Base-by-base conservation (phyloP, 2,329 filamentous ascomycete species). In the Fusarium virguliforme region DNA sequence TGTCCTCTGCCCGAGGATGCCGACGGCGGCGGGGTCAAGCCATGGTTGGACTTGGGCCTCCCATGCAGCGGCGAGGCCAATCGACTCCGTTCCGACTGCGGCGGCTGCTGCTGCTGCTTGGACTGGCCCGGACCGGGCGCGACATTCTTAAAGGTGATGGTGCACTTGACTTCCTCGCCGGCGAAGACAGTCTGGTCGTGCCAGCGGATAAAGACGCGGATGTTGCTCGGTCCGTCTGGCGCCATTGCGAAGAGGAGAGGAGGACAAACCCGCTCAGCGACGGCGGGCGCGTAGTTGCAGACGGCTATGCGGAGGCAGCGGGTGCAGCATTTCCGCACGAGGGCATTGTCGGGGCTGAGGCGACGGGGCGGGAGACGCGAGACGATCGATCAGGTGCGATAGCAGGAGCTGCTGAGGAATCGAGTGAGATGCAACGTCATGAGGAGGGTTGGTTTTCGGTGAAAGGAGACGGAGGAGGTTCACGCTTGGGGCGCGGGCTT, bases 121-220 rank as follows among this genome's bases (percentile, higher is more conserved):
- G 78, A 68, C 62, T 82, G 81, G 50, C 71, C 79, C 37, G 80
- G 71, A 40, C 82, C 83, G 55, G 87, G 78, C 43, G 89, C 87
- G 70, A 95, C 88, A 80, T 99, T 99, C 83, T 92, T 95, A 84
- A 99, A 99, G 56, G 94, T 98, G 81, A 99, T 97, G 74, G 91
- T 94, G 83, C 96, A 98, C 83, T 95, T 93, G 78, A 98, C 89
- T 78, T 97, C 92, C 85, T 99, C 96, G 82, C 96, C 96, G 63
- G 96, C 94, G 83, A 98, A 99, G 76, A 99, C 94, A 68, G 93
- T 95, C 81, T 95, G 91, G 79, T 97, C 93, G 81, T 94, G 92
- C 93, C 95, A 99, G 84, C 92, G 91, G 81, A 99, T 94, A 81
- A 95, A 97, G 82, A 98, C 95, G 81, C 95, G 93, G 80, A 99